Percentiles rank a stretch among this genome's conserved stretches.
Evolutionary conservation across 176 grass and related monocot species (phyloP).

Genomic region (Oryza australiensis): DNA sequence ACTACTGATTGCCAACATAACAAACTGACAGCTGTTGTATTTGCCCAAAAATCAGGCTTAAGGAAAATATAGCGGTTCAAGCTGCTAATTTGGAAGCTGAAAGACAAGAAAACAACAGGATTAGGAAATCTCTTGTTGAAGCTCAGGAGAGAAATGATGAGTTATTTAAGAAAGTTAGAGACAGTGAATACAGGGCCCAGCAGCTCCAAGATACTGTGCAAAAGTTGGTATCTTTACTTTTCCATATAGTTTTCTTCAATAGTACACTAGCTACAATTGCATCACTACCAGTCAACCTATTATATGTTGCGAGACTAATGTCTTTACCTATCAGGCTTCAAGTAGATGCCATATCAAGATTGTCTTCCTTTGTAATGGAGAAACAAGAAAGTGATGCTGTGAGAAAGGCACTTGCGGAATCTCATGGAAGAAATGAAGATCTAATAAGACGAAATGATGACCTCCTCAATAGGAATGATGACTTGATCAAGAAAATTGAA

Average conservation of each 20-base stretch:
- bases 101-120: slow-evolving; percentile 54
- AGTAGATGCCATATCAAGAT: slow-evolving; percentile 59
- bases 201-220: slow-evolving; percentile 61
- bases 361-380: slow-evolving; percentile 54
- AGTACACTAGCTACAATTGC: neutral
- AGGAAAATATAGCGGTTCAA: slow-evolving; percentile 43
- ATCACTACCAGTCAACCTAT: slow-evolving; percentile 22
- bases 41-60: slow-evolving; percentile 42
- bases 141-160: slow-evolving; percentile 49
- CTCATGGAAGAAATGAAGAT: slow-evolving; percentile 58
- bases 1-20: slow-evolving; percentile 5
- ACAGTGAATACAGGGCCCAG: slow-evolving; percentile 52
- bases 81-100: slow-evolving; percentile 45
- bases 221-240: slow-evolving; percentile 47
- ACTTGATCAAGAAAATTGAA: slow-evolving; percentile 59
- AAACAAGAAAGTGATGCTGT: slow-evolving; percentile 52
- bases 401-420: slow-evolving; percentile 43
- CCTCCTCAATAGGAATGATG: slow-evolving; percentile 59
- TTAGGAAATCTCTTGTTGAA: slow-evolving; percentile 55
- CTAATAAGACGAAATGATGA: slow-evolving; percentile 55
- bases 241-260: slow-evolving; percentile 25
- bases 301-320: slow-evolving; percentile 30
- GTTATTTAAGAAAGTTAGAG: slow-evolving; percentile 52
- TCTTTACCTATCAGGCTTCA: slow-evolving; percentile 45
- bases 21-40: slow-evolving; percentile 31